Conservation (phyloP, 2,329 filamentous ascomycete genomes). For the Rhinocladiella similis region DNA sequence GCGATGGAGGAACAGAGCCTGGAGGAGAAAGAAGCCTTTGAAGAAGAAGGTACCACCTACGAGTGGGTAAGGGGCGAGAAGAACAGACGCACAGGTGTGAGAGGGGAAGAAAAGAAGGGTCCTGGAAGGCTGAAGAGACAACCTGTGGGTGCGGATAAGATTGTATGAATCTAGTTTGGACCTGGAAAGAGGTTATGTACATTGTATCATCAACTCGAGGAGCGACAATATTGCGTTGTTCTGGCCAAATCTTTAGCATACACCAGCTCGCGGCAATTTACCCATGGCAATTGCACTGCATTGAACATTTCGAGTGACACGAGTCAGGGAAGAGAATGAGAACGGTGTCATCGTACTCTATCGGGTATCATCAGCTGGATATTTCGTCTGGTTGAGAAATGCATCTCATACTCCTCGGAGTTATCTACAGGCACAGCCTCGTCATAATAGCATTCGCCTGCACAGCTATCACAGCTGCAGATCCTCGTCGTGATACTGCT, state of each 20-base stretch:
- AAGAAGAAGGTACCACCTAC: constrained; percentile 25
- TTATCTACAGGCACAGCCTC: neutral
- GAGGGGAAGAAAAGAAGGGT: constrained; percentile 28
- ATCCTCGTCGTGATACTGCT: constrained; percentile 66
- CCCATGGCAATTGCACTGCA: too few relatives aligned
- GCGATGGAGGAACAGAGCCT: constrained; percentile 56
- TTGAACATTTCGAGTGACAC: too few relatives aligned
- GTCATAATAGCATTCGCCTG: too few relatives aligned
- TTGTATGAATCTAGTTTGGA: neutral
- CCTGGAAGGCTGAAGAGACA: constrained; percentile 25
- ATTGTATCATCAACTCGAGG: neutral
- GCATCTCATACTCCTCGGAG: too few relatives aligned
- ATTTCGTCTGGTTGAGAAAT: too few relatives aligned
- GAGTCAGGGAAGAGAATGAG: too few relatives aligned
- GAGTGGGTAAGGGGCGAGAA: constrained; percentile 31
- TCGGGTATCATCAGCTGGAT: too few relatives aligned
- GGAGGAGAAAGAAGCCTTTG: constrained; percentile 35
- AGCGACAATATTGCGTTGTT: neutral
- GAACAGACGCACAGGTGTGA: constrained; percentile 25
- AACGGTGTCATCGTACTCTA: too few relatives aligned
- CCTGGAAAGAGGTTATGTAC: neutral
- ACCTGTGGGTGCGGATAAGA: constrained; percentile 21
- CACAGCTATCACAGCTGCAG: constrained; percentile 38
- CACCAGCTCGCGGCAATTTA: too few relatives aligned
- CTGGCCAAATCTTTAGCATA: too few relatives aligned